Base-by-base conservation (phyloP, 805 yeast genomes). In the Candida silvicultrix region DNA sequence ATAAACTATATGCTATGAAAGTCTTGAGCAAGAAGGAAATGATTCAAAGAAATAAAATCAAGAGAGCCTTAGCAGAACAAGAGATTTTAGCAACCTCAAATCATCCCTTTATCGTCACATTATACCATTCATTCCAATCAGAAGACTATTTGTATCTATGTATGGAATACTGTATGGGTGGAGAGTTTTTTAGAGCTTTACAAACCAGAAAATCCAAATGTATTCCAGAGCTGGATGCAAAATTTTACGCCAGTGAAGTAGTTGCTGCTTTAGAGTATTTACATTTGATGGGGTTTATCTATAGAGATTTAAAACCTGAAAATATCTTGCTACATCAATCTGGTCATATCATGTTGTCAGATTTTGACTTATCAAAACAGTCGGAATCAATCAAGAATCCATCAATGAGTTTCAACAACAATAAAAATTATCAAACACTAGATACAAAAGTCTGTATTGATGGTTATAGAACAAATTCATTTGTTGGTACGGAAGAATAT, bases 91-190 rank as follows among this genome's bases (percentile, higher is more conserved):
- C 97, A 4, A 87, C 97, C 2, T 84, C 92, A 32, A 89, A 90
- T 62, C 98, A 95, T 65, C 99, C 99, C 0, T 94, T 95, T 60
- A 95, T 94, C 54, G 98, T 94, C 28, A 89, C 99, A 0, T 71
- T 94, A 22, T 92, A 94, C 60, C 99, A 94, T 65, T 89, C 97
- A 0, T 94, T 94, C 69, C 99, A 94, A 67, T 85, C 96, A 4
- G 94, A 88, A 49, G 97, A 90, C 56, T 81, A 86, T 59, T 67
- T 94, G 11, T 94, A 89, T 56, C 75, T 94, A 37, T 94, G 99
- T 66, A 92, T 95, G 96, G 99, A 94, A 63, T 94, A 92, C 59
- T 94, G 99, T 61, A 89, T 94, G 89, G 99, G 99, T 28, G 99
- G 99, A 40, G 99, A 95, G 67, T 94, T 94, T 59, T 94, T 94